A percentile compares a stretch with the other conserved stretches of the same genome.
Evolutionary conservation across 192 early-diverging fungal species (phyloP).

Genomic region (Backusella macrospora): DNA sequence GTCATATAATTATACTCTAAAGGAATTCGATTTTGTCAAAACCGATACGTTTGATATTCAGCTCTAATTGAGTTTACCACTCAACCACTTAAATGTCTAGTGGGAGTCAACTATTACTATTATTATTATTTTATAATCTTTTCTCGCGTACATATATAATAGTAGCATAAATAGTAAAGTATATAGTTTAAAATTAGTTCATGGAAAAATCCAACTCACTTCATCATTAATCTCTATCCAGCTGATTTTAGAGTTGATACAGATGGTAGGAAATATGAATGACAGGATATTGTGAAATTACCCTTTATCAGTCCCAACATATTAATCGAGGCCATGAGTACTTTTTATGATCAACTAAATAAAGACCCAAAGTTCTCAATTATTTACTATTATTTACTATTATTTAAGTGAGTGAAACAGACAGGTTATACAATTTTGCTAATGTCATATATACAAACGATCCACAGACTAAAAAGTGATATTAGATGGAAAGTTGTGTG

Average conservation of each 20-base stretch:
- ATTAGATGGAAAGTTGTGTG: constrained; percentile 58
- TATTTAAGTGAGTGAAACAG: constrained; percentile 60
- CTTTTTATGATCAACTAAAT: constrained; percentile 63
- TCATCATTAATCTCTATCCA: constrained; percentile 96
- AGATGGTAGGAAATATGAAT: constrained; percentile 94
- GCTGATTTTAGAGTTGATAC: constrained; percentile 86
- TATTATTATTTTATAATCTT: background rate
- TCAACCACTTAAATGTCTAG: constrained; percentile 94
- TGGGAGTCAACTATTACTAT: constrained; percentile 62
- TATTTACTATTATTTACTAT: constrained; percentile 59
- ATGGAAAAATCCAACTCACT: constrained; percentile 78
- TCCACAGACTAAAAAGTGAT: constrained; percentile 40
- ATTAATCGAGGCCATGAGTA: constrained; percentile 70
- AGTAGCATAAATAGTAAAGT: constrained; percentile 42
- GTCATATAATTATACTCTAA: constrained; percentile 94
- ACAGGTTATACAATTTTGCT: constrained; percentile 62
- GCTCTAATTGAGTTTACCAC: constrained; percentile 83
- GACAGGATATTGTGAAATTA: constrained; percentile 92
- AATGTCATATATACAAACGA: constrained; percentile 52
- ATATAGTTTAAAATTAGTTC: constrained; percentile 67
- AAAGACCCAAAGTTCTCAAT: constrained; percentile 68
- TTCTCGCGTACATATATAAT: background rate
- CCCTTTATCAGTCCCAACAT: constrained; percentile 93
- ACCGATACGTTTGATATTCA: constrained; percentile 71
- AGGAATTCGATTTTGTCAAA: constrained; percentile 80